Evolutionary conservation across 2,329 filamentous ascomycete genomes (phyloP), one percentile per base, ranked within the genome.

Genomic region (Dryadomyces quercivorus): DNA sequence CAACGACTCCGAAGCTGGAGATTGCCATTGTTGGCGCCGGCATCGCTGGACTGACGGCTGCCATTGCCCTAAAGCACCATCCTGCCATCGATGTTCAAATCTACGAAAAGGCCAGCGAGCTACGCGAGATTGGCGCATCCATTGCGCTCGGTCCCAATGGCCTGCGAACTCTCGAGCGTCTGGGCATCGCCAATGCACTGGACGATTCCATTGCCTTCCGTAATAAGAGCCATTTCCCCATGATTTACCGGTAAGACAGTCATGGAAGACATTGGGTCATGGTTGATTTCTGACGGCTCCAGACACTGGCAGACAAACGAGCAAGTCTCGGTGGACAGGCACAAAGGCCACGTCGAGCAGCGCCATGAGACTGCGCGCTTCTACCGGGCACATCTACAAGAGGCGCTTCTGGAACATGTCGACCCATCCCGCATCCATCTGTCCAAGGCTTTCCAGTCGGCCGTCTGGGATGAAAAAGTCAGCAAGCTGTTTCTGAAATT

Each of bases 111-210:
- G 53, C 53, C 6, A 22, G 5, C 20, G 40, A 16, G 6, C 31
- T 54, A 38, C 38, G 42, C 4, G 53, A 54, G 53, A 51, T 54
- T n/a, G 53, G 53, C 1, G 53, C 53, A 6, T 51, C 48, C 5
- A 51, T 54, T 18, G 74, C 72, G 1, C 65, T 77, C 5, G 75
- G 75, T 2, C 74, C 75, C 1, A 79, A 79, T 61, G 76, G 76
- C 0, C 69, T 79, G 63, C 70, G 72, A 42, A 75, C 75, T 0
- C 63, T 80, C 48, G 72, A 77, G 48, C 71, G 70, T 22, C 69
- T 77, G 0, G 75, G 76, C 4, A 72, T 76, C 15, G 54, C 71
- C 44, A 70, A 72, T 56, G 74, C 74, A 1, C 64, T 77, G 10
- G 62, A 64, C 1, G 68, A 72, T 10, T 64, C 66, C 20, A 59